Evolutionary conservation across 1,284 basidiomycete genomes (phyloP).

Genomic region (Cryptococcus sp.): DNA sequence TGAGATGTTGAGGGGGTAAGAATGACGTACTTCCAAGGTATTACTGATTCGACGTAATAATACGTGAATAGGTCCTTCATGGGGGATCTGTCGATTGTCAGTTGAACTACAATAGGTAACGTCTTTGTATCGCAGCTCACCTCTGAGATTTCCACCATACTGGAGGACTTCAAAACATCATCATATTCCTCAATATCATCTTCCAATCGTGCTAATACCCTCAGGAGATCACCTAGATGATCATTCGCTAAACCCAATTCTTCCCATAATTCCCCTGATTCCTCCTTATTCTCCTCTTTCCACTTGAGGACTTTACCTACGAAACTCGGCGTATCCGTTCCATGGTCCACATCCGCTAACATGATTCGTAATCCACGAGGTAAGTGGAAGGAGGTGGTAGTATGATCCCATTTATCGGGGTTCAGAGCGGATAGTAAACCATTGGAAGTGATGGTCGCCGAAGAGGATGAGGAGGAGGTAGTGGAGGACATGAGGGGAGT

Average conservation of each 20-base stretch:
- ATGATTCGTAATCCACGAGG: conserved; percentile 75
- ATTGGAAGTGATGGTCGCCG: neutral
- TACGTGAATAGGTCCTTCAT: neutral
- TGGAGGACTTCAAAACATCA: conserved; percentile 12
- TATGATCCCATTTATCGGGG: conserved; percentile 34
- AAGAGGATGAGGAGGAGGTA: neutral
- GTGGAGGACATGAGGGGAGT: conserved; percentile 59
- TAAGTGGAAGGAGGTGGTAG: conserved; percentile 64
- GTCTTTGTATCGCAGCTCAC: conserved; percentile 13
- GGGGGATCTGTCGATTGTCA: neutral
- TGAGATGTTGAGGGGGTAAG: no score
- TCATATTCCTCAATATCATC: conserved; percentile 30
- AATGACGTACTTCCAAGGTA: no score
- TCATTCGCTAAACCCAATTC: conserved; percentile 53
- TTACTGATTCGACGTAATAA: conserved; percentile 5
- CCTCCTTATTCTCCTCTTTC: conserved; percentile 60
- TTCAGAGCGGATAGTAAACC: conserved; percentile 5
- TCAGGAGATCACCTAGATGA: conserved; percentile 29
- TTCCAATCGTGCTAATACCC: conserved; percentile 32
- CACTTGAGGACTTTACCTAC: conserved; percentile 83
- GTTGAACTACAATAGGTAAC: no score
- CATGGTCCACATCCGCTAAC: conserved; percentile 87
- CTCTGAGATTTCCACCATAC: conserved; percentile 13
- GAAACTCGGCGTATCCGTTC: conserved; percentile 86
- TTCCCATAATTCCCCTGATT: conserved; percentile 69